Base-by-base conservation (phyloP, 116 monocot genomes). In the Cymodocea nodosa region DNA sequence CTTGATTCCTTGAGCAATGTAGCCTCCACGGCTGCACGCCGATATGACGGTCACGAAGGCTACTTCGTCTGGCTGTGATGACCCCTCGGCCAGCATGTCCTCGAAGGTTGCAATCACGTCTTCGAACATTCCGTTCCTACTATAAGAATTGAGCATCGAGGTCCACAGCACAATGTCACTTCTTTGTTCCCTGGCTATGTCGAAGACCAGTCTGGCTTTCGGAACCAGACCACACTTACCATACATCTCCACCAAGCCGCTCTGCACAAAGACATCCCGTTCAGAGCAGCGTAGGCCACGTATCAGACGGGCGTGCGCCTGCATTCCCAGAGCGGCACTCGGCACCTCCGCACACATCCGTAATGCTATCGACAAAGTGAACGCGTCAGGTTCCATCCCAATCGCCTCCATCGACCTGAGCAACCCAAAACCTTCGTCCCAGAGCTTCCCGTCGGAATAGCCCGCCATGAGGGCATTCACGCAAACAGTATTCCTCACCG, bases 81-180 rank as follows among this genome's bases (percentile, higher is more conserved):
- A 76, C 22, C 73, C 81, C 56, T 73, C 66, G 2, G 30, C 66
- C 61, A 81, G n/a, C 90, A 90, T 86, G 40, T 70, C 77, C 16
- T 86, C 77, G 56, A 77, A 86, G 24, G 68, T 44, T 30, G 35
- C 51, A 44, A 86, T 73, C 51, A 80, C 86, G 6, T 79, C 78
- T 6, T 50, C 30, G 20, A 81, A 79, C 64, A 50, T 20, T 49
- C 86, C 86, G 61, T 86, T 86, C 59, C 81, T 67, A 7, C 77
- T 70, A 44, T 82, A 82, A 0, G 81, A 77, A 34, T 86, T 83
- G 11, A 90, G 56, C 77, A 90, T 70, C 3, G 86, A 79, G 2
- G 86, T 90, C 90, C 90, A 90, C 25, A 86, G 37, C 11, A 86
- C 76, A 14, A 82, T 70, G 22, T 89, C 87, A 35, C 76, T 73